Base-by-base conservation (phyloP, 1,139 yeast species). In the Wickerhamomyces sp. region DNA sequence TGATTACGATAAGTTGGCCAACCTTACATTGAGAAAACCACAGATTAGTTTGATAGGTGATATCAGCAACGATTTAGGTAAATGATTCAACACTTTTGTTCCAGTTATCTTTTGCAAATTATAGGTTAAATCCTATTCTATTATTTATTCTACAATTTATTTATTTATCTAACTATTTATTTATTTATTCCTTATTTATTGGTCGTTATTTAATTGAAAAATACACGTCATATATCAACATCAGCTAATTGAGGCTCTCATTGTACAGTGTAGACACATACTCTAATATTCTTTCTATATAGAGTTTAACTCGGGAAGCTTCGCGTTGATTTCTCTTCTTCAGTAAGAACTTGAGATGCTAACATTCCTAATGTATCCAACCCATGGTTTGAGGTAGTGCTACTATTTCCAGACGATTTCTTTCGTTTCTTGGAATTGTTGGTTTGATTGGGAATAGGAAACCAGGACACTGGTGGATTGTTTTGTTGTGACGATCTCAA, bases 1-100 rank as follows among this genome's bases (percentile, higher is more conserved):
- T 49, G 94, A 86, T 58, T 86, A 87, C 64, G 95, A 87, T 63
- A 80, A 76, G 60, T 73, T 86, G 58, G 78, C 84, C 33, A 83
- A 82, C 44, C 71, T 85, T 59, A 81, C 78, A 67, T 42, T 37
- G 30, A 46, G 35, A 25, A 26, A 39, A n/a, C 30, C 30, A 16
- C 8, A 17, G 3, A 8, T 22, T 5, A 17, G 15, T 15, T 28
- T 28, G 27, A 34, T 34, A 17, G 35, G 32, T 9, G 41, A 38
- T 34, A 10, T 34, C 16, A n/a, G 39, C 37, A 16, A 25, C 9
- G 35, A 32, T 15, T 18, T 16, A 15, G 5, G 28, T 7, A 21
- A 22, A 16, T 14, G 34, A 22, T 28, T 28, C 13, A 8, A 7
- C n/a, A 5, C 12, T 28, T 5, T 5, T 20, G 4, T 19, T 18